Evolutionary conservation across 495 filamentous ascomycete genomes (phyloP).

Genomic region (Pyrenopolyporus hunteri): DNA sequence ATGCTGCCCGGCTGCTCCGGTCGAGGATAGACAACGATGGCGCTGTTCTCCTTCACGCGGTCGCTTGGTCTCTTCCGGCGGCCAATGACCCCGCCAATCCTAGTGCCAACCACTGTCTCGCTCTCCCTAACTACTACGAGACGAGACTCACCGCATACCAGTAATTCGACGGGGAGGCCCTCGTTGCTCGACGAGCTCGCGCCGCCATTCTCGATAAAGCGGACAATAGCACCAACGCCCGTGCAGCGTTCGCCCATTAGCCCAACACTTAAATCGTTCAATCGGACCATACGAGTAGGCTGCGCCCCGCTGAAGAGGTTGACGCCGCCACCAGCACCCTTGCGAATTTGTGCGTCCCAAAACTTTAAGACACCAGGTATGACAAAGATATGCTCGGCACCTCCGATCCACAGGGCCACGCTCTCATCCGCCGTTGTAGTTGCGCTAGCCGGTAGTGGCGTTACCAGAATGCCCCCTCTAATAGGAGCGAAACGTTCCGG

Average conservation of each 20-base stretch:
- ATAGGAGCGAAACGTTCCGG: conserved; percentile 47
- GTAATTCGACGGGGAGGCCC: conserved; percentile 60
- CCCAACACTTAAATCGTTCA: conserved; percentile 58
- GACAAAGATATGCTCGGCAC: conserved; percentile 59
- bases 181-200: conserved; percentile 44
- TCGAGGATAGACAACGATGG: conserved; percentile 51
- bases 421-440: conserved; percentile 65
- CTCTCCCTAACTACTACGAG: conserved; percentile 63
- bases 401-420: conserved; percentile 70
- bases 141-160: conserved; percentile 69
- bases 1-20: conserved; percentile 49
- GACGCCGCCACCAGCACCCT: conserved; percentile 63
- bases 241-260: conserved; percentile 71
- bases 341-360: conserved; percentile 66
- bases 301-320: conserved; percentile 61
- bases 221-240: conserved; percentile 62
- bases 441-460: conserved; percentile 48
- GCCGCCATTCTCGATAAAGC: conserved; percentile 33
- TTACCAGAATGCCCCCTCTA: conserved; percentile 70
- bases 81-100: conserved; percentile 45
- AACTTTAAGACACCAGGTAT: conserved; percentile 70
- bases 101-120: conserved; percentile 44
- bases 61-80: conserved; percentile 36
- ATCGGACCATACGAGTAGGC: conserved; percentile 53
- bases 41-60: conserved; percentile 41